Base-by-base conservation (phyloP, 805 yeast genomes). In the Yueomyces sp. region DNA sequence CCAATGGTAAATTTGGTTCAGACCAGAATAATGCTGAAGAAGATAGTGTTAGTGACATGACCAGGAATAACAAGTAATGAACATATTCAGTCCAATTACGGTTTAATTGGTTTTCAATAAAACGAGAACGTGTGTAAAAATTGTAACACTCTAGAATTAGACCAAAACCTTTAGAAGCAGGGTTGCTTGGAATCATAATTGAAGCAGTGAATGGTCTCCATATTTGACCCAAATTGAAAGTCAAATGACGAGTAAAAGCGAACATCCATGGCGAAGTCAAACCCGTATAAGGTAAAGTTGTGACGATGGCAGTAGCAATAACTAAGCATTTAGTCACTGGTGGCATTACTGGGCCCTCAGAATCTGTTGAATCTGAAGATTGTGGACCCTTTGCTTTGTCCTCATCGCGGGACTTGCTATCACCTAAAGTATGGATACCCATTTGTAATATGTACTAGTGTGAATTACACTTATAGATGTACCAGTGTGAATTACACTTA, bases 61-160 rank as follows among this genome's bases (percentile, higher is more conserved):
- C 40, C 42, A 57, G 51, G 38, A 55, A 55, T 36, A 47, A 40
- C 29, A 60, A 37, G 43, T 58, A 56, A 40, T 52, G 58, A 5
- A 52, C 45, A 43, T 57, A 59, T 39, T 58, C 60, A 8, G 44
- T 45, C 39, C 50, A 37, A 40, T 49, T 41, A 45, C 52, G 42
- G 44, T 55, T 52, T 39, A 51, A 47, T 19, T 42, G 46, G n/a
- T 41, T 41, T 45, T 60, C 62, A 40, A 58, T 46, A 11, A 53
- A 53, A 2, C 49, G 41, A 0, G 65, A 57, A 36, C 57, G 48
- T 6, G 56, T 46, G 44, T 53, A 57, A 9, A 59, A 34, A 40
- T 53, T 53, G 45, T 58, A 57, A 28, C 59, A 41, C 36, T 54
- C 55, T 37, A 60, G 8, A 6, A 34, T n/a, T 19, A 34, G 6